phyloP scores from a whole-genome alignment of 352 stramenopile species.

The Aphanomyces cochlioides region DNA sequence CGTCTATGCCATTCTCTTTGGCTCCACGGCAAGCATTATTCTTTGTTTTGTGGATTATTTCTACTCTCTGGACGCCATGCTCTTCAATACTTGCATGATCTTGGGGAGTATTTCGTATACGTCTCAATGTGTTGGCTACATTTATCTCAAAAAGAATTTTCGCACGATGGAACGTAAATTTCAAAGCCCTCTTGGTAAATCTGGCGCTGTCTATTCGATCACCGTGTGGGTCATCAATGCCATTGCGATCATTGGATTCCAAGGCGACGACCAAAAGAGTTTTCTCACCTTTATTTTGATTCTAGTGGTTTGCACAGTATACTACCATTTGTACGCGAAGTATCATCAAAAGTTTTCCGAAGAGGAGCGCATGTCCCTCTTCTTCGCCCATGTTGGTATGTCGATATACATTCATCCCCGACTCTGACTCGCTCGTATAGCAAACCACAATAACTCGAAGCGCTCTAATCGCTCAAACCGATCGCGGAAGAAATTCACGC shows the following conservation, averaged over 20 bases:
- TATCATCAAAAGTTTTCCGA: slow-evolving; percentile 38
- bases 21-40: slow-evolving; percentile 27
- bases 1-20: slow-evolving; percentile 10
- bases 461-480: background rate
- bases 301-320: slow-evolving; percentile 29
- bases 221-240: slow-evolving; percentile 36
- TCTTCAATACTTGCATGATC: slow-evolving; percentile 34
- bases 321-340: slow-evolving; percentile 38
- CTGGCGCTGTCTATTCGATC: slow-evolving; percentile 36
- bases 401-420: background rate
- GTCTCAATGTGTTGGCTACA: slow-evolving; percentile 38
- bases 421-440: background rate
- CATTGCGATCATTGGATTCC: slow-evolving; percentile 36
- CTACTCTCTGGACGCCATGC: background rate
- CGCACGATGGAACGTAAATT: slow-evolving; percentile 21
- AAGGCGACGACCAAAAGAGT: slow-evolving; percentile 32
- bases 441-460: slow-evolving; percentile 8
- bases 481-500: background rate
- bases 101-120: slow-evolving; percentile 33
- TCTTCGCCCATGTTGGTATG: slow-evolving; percentile 38
- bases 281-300: slow-evolving; percentile 31
- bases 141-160: slow-evolving; percentile 32
- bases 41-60: slow-evolving; percentile 34
- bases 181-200: slow-evolving; percentile 36
- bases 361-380: slow-evolving; percentile 38